Percentiles rank a stretch among this genome's conserved stretches.
These are phyloP conservation scores for Danielia reshetovae DNA, from an alignment of 805 yeast species.

Conservation along the genomic window DNA sequence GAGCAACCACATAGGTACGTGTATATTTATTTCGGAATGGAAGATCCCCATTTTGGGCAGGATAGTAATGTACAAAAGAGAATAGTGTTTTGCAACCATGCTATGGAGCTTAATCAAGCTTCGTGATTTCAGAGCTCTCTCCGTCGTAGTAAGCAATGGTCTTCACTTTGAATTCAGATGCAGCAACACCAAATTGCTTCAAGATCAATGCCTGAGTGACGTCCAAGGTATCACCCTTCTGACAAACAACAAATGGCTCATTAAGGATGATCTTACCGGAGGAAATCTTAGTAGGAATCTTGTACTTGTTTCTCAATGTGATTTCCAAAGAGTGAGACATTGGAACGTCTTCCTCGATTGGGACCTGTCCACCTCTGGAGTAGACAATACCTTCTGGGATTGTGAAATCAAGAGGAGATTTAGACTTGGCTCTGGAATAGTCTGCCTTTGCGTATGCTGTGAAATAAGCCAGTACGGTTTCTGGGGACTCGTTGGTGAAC, in stretches of 20 bases:
- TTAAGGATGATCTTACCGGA: conserved; percentile 80
- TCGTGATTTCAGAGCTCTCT: conserved; percentile 38
- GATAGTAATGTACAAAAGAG: conserved; percentile 7
- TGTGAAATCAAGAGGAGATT: conserved; percentile 75
- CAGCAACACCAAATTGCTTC: conserved; percentile 95
- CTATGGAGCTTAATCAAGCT: conserved; percentile 10
- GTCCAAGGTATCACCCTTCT: conserved; percentile 74
- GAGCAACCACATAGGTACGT: no score
- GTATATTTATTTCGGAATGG: not conserved
- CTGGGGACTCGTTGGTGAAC: conserved; percentile 84
- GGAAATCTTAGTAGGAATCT: conserved; percentile 87
- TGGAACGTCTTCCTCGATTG: conserved; percentile 91
- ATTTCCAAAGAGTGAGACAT: conserved; percentile 95
- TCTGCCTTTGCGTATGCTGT: conserved; percentile 72
- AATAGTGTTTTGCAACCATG: conserved; percentile 2
- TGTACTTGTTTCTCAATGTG: conserved; percentile 81
- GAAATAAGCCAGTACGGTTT: conserved; percentile 89
- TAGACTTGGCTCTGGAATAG: conserved; percentile 85
- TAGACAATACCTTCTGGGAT: conserved; percentile 89
- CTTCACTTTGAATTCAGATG: conserved; percentile 82
- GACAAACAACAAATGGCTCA: conserved; percentile 76
- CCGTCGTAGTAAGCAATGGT: conserved; percentile 74
- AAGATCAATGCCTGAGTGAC: conserved; percentile 87
- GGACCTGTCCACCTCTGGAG: conserved; percentile 91
- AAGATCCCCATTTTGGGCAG: not conserved